phyloP scores from a whole-genome alignment of 2,329 filamentous ascomycete genomes.

The Aspergillus sp. region DNA sequence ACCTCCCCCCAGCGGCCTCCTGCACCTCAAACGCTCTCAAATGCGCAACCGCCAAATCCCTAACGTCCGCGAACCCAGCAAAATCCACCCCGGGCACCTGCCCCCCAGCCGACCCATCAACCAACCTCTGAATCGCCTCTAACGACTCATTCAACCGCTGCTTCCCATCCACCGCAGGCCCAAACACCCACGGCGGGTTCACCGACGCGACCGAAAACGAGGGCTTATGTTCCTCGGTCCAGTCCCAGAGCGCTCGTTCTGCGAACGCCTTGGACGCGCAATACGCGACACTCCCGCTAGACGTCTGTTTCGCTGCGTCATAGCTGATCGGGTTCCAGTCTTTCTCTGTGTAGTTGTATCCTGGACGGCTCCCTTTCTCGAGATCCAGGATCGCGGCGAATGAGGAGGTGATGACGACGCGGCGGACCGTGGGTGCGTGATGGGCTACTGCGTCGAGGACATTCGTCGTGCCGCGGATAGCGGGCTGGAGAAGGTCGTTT shows the following conservation, averaged over 20 bases:
- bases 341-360: background rate
- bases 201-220: slow-evolving; percentile 6
- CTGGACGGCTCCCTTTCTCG: background rate
- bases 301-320: background rate
- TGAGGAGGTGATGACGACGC: slow-evolving; percentile 6
- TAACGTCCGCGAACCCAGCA: slow-evolving; percentile 9
- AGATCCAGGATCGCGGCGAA: slow-evolving; percentile 1
- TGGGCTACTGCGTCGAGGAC: background rate
- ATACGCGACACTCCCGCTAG: background rate
- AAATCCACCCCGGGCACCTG: background rate
- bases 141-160: background rate
- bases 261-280: slow-evolving; percentile 9
- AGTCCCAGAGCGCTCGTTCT: slow-evolving; percentile 7
- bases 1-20: background rate
- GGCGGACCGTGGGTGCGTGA: background rate
- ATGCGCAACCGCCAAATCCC: slow-evolving; percentile 11
- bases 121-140: background rate
- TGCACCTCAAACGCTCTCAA: background rate
- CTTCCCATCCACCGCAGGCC: background rate
- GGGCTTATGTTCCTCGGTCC: background rate
- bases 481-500: slow-evolving; percentile 1
- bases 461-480: slow-evolving; percentile 1
- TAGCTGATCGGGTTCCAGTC: background rate
- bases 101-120: background rate
- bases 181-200: slow-evolving; percentile 2